Conservation (phyloP, 345 rosid species). For the Eucalyptus caleyi region DNA sequence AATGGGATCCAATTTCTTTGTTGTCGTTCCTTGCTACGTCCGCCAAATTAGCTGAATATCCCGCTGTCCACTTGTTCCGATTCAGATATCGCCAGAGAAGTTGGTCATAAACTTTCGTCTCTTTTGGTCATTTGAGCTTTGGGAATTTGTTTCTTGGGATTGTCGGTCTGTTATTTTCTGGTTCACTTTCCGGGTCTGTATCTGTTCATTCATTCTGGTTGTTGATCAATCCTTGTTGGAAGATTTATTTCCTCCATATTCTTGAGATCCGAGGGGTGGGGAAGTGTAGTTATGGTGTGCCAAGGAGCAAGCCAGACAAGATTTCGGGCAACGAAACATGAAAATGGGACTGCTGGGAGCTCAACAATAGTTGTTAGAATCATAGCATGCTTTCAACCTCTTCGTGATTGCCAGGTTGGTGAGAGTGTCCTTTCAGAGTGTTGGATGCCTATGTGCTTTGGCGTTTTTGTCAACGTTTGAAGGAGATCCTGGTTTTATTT, state of each 20-base stretch:
- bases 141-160: not conserved
- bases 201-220: not conserved
- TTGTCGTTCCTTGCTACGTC: conserved; percentile 2
- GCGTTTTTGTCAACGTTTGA: not conserved
- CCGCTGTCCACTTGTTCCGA: not conserved
- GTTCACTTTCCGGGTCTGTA: not conserved
- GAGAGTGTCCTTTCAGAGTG: not conserved
- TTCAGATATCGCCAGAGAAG: not conserved
- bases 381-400: conserved; percentile 92
- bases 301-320: conserved; percentile 94
- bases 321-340: conserved; percentile 87
- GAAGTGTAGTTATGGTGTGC: conserved; percentile 90
- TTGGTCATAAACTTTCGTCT: not conserved
- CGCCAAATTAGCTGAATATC: conserved; percentile 25
- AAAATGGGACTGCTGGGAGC: conserved; percentile 76
- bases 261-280: conserved; percentile 7
- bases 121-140: not conserved
- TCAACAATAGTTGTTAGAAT: conserved; percentile 79
- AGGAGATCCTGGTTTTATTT: not conserved
- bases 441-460: not conserved
- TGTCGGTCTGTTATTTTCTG: not conserved
- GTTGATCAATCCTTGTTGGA: not conserved
- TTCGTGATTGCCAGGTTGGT: conserved; percentile 96
- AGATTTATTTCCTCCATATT: not conserved
- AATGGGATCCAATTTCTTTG: conserved; percentile 39